These are phyloP conservation scores for Penicillium sclerotiorum DNA, from an alignment of 2,329 filamentous ascomycete genomes.

Conservation along the genomic window DNA sequence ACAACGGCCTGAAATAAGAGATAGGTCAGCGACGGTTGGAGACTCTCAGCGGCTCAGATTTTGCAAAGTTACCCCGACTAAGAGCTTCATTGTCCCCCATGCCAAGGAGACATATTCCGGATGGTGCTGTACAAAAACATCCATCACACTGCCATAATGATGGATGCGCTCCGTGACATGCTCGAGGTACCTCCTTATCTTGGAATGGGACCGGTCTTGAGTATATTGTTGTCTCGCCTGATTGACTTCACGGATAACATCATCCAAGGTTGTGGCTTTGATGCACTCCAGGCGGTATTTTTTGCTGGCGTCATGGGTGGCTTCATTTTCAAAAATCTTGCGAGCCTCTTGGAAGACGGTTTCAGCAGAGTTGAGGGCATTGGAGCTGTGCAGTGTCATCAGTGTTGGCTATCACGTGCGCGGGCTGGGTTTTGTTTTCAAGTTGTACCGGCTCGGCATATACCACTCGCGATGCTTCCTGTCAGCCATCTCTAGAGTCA, in stretches of 20 bases:
- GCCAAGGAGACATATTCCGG: constrained; percentile 5
- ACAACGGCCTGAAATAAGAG: not conserved
- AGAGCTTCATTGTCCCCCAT: constrained; percentile 4
- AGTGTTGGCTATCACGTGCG: no score
- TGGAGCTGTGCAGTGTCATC: not conserved
- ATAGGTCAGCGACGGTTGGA: not conserved
- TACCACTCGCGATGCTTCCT: no score
- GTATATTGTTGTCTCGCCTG: not conserved
- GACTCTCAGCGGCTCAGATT: not conserved
- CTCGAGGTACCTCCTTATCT: not conserved
- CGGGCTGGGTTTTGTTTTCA: no score
- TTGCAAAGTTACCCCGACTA: not conserved
- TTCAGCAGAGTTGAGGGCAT: not conserved
- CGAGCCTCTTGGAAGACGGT: not conserved
- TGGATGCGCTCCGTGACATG: not conserved
- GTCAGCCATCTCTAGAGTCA: no score
- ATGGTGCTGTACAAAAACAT: constrained; percentile 2
- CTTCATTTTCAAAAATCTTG: not conserved
- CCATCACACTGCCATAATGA: constrained; percentile 3
- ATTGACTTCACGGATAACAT: not conserved
- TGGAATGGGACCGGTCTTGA: not conserved
- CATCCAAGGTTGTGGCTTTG: not conserved
- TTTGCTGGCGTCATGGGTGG: not conserved
- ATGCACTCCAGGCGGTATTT: not conserved
- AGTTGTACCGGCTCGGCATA: no score